Evolutionary conservation across 768 basidiomycete genomes (phyloP).

Genomic region (Agrocybe chaxingu): DNA sequence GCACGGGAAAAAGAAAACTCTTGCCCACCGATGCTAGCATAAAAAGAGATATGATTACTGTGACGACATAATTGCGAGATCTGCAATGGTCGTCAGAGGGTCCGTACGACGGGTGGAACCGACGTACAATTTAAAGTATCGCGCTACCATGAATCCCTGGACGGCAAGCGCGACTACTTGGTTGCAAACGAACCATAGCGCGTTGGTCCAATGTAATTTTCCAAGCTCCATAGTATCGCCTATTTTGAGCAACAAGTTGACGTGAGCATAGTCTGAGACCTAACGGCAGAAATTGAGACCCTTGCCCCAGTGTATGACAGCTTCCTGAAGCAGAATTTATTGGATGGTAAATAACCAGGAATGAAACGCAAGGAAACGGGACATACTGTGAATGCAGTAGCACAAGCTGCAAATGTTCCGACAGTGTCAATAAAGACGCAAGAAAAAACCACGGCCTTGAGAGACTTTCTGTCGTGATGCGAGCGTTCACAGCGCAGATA

Average conservation of each 20-base stretch:
- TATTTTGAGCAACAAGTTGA: not conserved
- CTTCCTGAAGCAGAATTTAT: not conserved
- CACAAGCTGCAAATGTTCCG: not conserved
- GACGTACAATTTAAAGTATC: conserved; percentile 1
- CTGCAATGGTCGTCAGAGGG: not conserved
- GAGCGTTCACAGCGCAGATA: not conserved
- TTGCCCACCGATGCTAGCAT: no score
- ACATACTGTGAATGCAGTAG: not conserved
- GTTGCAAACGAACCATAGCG: not conserved
- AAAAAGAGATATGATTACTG: not conserved
- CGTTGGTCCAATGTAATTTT: not conserved
- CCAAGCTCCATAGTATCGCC: not conserved
- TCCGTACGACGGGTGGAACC: no score
- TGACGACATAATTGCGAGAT: not conserved
- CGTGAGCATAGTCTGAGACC: not conserved
- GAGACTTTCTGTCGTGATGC: not conserved
- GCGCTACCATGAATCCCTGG: conserved; percentile 2
- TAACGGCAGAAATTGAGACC: not conserved
- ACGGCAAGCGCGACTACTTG: not conserved
- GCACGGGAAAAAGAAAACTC: no score
- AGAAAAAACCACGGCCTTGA: not conserved
- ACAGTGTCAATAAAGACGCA: not conserved
- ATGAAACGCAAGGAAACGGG: not conserved
- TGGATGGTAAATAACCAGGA: not conserved
- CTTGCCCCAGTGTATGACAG: not conserved